Base-by-base conservation (phyloP, 2,329 filamentous ascomycete genomes). In the Aspergillus hiratsukae region DNA sequence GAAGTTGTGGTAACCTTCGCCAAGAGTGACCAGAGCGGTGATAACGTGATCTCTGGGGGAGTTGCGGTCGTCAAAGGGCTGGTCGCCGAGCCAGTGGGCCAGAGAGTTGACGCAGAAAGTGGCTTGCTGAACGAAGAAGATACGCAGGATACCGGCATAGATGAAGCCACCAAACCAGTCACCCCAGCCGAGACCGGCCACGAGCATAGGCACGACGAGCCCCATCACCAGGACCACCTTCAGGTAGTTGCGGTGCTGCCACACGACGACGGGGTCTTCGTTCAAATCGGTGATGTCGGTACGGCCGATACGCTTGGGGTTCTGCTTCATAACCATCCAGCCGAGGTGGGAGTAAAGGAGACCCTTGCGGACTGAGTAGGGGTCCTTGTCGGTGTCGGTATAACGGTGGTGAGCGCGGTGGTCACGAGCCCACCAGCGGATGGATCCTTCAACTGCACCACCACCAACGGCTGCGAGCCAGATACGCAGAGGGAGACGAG, bases 261-360 rank as follows among this genome's bases (percentile, higher is more conserved):
- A 94, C 66, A 92, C 83, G 46, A 95, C 90, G 58, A 95, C 84
- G 51, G 87, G 81, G 69, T 94, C 90, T 73, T 93, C 89, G 78
- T 94, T 94, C 65, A 95, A 80, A 69, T 95, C 91, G 67, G 88
- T 87, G 69, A 95, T 94, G 67, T 95, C 90, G 74, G 89, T 92
- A 60, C 90, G 89, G 69, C 91, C 91, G 68, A 91, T 90, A 61
- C 88, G 83, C 83, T 93, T 93, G 63, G 90, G 89, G 80, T 95
- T 93, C 79, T 95, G 90, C 82, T 93, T 93, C 83, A 95, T 86
- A 69, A 95, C 77, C 89, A 95, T 94, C 90, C 90, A 95, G 68
- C 90, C 90, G 56, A 95, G 80, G 78, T 91, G 88, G 53, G 84
- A 91, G 83, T 92, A 93, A 64, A 91, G 77, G 51, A 94, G 82